These are phyloP conservation scores for Elongisporangium anandrum DNA, from an alignment of 352 stramenopile species.

Conservation along the genomic window DNA sequence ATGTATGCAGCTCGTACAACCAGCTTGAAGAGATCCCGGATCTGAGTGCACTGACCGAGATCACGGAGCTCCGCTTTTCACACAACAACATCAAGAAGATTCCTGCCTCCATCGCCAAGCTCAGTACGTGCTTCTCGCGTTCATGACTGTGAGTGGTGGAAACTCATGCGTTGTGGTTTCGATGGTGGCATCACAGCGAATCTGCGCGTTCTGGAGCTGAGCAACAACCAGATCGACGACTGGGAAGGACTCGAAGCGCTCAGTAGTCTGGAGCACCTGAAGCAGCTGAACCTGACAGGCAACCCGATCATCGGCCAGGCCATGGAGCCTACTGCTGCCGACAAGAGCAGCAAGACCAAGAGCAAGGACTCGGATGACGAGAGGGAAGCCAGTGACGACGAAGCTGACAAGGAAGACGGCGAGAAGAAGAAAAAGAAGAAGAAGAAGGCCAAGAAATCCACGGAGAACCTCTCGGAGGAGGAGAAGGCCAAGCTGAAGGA, in stretches of 20 bases:
- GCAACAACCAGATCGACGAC: constrained; percentile 80
- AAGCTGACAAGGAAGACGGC: constrained; percentile 13
- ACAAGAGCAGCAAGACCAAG: constrained; percentile 12
- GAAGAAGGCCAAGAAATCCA: constrained; percentile 16
- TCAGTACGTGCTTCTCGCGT: constrained; percentile 37
- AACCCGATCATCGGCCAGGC: constrained; percentile 72
- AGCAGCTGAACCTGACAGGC: constrained; percentile 75
- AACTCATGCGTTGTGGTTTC: neutral
- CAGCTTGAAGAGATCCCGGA: constrained; percentile 69
- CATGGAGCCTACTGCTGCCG: constrained; percentile 14
- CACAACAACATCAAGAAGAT: constrained; percentile 77
- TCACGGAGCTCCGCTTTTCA: constrained; percentile 78
- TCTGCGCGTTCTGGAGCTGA: constrained; percentile 76
- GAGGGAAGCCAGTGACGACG: constrained; percentile 10
- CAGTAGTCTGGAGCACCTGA: constrained; percentile 50
- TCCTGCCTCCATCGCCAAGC: constrained; percentile 48
- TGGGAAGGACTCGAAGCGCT: constrained; percentile 73
- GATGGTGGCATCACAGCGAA: constrained; percentile 35
- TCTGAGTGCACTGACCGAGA: constrained; percentile 48
- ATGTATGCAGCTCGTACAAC: constrained; percentile 61
- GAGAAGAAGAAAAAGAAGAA: constrained; percentile 14
- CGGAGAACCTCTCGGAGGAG: constrained; percentile 33
- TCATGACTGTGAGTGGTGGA: no score
- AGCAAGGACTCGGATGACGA: constrained; percentile 19
- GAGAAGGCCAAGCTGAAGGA: constrained; percentile 54